Base-by-base conservation (phyloP, 2,329 filamentous ascomycete species). In the Alternaria viburni region DNA sequence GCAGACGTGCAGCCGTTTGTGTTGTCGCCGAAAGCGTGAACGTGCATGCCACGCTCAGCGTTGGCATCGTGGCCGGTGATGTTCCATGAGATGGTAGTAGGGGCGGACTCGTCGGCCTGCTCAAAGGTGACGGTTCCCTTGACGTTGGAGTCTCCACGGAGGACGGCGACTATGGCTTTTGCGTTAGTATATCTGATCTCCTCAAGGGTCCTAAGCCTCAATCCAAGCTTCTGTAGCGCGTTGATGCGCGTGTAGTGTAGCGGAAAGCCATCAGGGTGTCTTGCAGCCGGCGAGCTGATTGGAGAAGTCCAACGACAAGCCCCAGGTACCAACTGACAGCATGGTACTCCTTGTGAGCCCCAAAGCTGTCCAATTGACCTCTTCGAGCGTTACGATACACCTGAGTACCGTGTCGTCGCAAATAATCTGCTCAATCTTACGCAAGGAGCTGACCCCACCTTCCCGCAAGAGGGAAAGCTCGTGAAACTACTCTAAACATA, bases 1-100 rank as follows among this genome's bases (percentile, higher is more conserved):
- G 96, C 96, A 73, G 92, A 97, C 72, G 95, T 98, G 92, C 96
- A 99, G 83, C 96, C 96, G 86, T 99, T 99, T 88, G 96, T 98
- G 89, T 98, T 98, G 89, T 98, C 96, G 82, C 96, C 96, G 80
- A 97, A 99, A 83, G 96, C 93, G 87, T 99, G 96, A 80, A 99
- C 90, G 88, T 99, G 96, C 88, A 98, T 93, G 83, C 93, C 96
- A 84, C 96, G 95, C 90, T 97, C 89, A 80, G 96, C 94, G 83
- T 97, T 97, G 84, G 95, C 79, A 81, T 98, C 94, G 85, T 97
- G 87, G 84, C 96, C 95, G 67, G 88, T 87, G 84, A 99, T 93
- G 84, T 97, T 89, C 90, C 92, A 99, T 80, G 91, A 88, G 86
- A 99, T 88, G 82, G 87, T 95, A 81, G 96, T 98, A 74, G 91